phyloP scores from a whole-genome alignment of 73 alveolate species.

The Paramecium primaurelia region DNA sequence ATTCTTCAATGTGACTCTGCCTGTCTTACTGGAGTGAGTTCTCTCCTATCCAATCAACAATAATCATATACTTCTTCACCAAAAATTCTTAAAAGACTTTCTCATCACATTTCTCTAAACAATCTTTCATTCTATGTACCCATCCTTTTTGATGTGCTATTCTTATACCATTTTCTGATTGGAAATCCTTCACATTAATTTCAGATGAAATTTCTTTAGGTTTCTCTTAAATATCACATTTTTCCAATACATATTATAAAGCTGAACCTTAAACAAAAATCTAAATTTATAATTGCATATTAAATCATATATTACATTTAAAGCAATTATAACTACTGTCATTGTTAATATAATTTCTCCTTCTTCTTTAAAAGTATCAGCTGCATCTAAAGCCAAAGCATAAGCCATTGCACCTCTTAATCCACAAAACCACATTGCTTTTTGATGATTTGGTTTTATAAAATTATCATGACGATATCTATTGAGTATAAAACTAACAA shows the following conservation, averaged over 20 bases:
- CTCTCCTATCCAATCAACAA: background rate
- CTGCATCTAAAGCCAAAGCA: constrained; percentile 79
- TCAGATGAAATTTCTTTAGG: background rate
- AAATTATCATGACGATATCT: constrained; percentile 49
- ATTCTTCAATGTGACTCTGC: background rate
- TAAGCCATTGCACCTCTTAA: constrained; percentile 93
- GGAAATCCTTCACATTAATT: background rate
- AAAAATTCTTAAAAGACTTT: background rate
- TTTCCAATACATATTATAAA: background rate
- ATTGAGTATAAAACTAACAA: constrained; percentile 66
- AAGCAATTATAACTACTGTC: constrained; percentile 61
- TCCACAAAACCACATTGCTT: constrained; percentile 80
- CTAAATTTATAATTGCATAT: background rate
- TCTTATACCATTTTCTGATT: background rate
- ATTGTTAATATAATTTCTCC: constrained; percentile 71
- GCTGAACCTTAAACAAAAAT: constrained; percentile 39
- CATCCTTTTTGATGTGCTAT: background rate
- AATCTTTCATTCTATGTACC: background rate
- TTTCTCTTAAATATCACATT: background rate
- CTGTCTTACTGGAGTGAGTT: background rate
- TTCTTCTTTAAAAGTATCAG: constrained; percentile 50
- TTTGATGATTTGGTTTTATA: constrained; percentile 56
- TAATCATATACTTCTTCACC: background rate
- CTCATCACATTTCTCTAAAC: background rate
- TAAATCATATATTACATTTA: constrained; percentile 42